Base-by-base conservation (phyloP, 2,329 filamentous ascomycete species). In the Sphaerulina vaccinii region DNA sequence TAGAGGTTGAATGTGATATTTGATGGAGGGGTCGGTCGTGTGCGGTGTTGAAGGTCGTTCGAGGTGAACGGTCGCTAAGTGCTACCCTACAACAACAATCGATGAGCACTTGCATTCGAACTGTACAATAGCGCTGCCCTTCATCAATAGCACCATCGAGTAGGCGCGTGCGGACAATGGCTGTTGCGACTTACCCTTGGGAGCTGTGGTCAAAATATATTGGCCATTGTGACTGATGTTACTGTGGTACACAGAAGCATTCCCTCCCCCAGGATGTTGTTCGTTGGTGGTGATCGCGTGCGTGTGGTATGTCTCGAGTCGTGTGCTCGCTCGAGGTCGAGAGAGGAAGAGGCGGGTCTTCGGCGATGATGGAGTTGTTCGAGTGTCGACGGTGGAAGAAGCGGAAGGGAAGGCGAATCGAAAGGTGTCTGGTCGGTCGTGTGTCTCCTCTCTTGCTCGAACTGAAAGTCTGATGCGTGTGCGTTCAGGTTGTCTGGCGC, bases 171-270 rank as follows among this genome's bases (percentile, higher is more conserved):
- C 19, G 43, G 15, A 15, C 19, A 36, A 33, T 45, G 42, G 42
- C 33, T 37, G 33, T 8, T 13, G 43, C 33, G 16, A 39, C 45
- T 39, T 22, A 48, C 45, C 45, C 37, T 23, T 18, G 53, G 47
- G 47, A 47, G 42, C 43, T 38, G 44, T 46, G 45, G 43, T 54
- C 52, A 59, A 35, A 52, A 47, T 45, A 57, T 41, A 38, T 43
- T 49, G 51, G 49, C 54, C 57, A 59, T 59, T 32, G 27, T 55
- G 51, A 21, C 24, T 41, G 32, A 9, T 48, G 49, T 49, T 27
- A 29, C 42, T 49, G 54, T 56, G 51, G 36, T 49, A 57, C 51
- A 52, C 51, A 52, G 55, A 33, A 45, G 37, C 48, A 55, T 18
- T 9, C 36, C 16, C 36, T 29, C 27, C 3, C 27, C n/a, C n/a